phyloP scores from a whole-genome alignment of 164 flowering plant species.

The Nelumbo lutea region DNA sequence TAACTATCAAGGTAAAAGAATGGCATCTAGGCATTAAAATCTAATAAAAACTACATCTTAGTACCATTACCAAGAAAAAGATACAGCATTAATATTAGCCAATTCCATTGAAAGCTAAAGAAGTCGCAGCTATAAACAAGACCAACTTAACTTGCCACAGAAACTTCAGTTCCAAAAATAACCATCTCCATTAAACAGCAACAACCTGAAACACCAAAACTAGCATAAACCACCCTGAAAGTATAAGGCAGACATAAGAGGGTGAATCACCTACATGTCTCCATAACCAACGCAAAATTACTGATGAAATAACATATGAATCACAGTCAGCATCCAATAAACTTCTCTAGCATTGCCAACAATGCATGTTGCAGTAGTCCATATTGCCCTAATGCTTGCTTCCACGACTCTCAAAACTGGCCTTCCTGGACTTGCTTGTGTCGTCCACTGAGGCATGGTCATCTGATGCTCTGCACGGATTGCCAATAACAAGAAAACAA shows the following conservation, averaged over 20 bases:
- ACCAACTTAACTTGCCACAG: conserved; percentile 52
- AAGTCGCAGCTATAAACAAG: conserved; percentile 27
- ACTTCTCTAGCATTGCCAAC: conserved; percentile 10
- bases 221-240: conserved; percentile 49
- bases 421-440: conserved; percentile 42
- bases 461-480: conserved; percentile 38
- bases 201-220: conserved; percentile 61
- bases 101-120: conserved; percentile 16
- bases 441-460: conserved; percentile 39
- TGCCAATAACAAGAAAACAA: too few relatives aligned
- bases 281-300: conserved; percentile 19
- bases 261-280: conserved; percentile 46
- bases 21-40: not conserved
- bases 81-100: conserved; percentile 12
- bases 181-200: conserved; percentile 41
- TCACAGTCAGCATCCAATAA: conserved; percentile 20
- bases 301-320: conserved; percentile 25
- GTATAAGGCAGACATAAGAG: conserved; percentile 31
- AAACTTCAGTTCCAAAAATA: conserved; percentile 37
- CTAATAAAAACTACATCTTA: not conserved
- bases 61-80: conserved; percentile 5
- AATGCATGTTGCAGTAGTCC: conserved; percentile 5
- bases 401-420: conserved; percentile 44
- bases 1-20: too few relatives aligned
- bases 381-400: conserved; percentile 31